Evolutionary conservation across 1,139 yeast species (phyloP).

Genomic region (Zygosaccharomyces sapae): DNA sequence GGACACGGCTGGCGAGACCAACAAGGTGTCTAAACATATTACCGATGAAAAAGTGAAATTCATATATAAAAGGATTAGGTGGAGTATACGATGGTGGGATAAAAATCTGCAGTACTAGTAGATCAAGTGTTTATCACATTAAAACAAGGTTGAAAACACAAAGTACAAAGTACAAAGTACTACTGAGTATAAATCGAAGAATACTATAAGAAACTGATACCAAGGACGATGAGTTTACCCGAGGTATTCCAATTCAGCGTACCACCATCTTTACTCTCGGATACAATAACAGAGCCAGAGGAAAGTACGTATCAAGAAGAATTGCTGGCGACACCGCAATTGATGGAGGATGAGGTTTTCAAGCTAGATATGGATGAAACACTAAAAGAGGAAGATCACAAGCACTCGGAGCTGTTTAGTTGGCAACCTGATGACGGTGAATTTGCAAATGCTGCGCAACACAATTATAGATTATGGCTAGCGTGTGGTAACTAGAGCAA

Average conservation of each 20-base stretch:
- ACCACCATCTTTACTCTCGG: conserved; percentile 13
- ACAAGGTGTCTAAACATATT: neutral
- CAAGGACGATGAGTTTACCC: conserved; percentile 1
- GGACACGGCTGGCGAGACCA: conserved; percentile 4
- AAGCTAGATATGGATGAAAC: conserved; percentile 8
- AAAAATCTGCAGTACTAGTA: too few relatives aligned
- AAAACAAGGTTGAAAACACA: too few relatives aligned
- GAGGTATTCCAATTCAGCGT: conserved; percentile 5
- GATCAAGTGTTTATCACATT: too few relatives aligned
- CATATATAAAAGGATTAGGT: conserved; percentile 4
- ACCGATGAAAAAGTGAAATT: neutral
- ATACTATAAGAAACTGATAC: too few relatives aligned
- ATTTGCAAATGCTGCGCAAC: conserved; percentile 25
- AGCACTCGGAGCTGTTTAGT: conserved; percentile 2
- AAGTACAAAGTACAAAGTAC: too few relatives aligned
- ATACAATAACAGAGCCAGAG: conserved; percentile 9
- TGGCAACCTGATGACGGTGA: conserved; percentile 11
- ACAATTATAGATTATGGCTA: conserved; percentile 27
- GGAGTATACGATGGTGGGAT: neutral
- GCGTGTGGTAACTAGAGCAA: conserved; percentile 3
- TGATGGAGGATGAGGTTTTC: neutral
- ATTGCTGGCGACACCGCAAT: conserved; percentile 9
- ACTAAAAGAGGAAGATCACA: neutral
- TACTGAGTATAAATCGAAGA: too few relatives aligned
- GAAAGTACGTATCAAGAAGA: conserved; percentile 9